Evolutionary conservation across 2,329 filamentous ascomycete species (phyloP).

Genomic region (Didymella glomerata): DNA sequence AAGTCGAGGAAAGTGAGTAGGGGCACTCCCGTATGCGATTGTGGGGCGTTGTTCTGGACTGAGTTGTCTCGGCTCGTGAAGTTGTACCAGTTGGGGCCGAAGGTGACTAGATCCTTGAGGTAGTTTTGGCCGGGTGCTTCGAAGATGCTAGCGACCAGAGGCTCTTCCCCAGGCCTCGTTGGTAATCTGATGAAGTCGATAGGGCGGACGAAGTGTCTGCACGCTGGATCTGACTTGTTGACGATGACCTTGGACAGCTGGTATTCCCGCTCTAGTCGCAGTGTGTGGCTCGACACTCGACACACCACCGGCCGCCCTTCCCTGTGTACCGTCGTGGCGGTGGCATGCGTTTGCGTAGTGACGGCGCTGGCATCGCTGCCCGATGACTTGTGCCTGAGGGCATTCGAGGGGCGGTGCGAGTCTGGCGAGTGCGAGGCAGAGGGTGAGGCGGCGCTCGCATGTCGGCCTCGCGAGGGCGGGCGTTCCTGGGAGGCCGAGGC

Average conservation of each 20-base stretch:
- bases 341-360: constrained; percentile 59
- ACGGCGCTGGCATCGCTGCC: constrained; percentile 47
- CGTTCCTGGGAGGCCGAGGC: constrained; percentile 29
- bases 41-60: constrained; percentile 26
- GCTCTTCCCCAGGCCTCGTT: constrained; percentile 72
- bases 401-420: constrained; percentile 37
- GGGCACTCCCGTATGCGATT: constrained; percentile 66
- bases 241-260: constrained; percentile 80
- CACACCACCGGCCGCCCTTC: constrained; percentile 71
- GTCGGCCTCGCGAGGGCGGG: constrained; percentile 35
- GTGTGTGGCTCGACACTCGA: constrained; percentile 79
- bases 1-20: constrained; percentile 86
- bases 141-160: constrained; percentile 82
- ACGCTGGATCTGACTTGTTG: constrained; percentile 74
- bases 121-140: constrained; percentile 79
- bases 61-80: constrained; percentile 27
- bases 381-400: constrained; percentile 44
- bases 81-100: constrained; percentile 70
- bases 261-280: constrained; percentile 87
- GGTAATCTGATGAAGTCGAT: constrained; percentile 80
- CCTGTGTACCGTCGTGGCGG: constrained; percentile 48
- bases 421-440: constrained; percentile 44
- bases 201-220: constrained; percentile 79
- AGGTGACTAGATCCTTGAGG: constrained; percentile 73
- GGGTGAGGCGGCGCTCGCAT: constrained; percentile 33